Evolutionary conservation across 1,284 basidiomycete species (phyloP).

Genomic region (Fomitiporia mediterranea): DNA sequence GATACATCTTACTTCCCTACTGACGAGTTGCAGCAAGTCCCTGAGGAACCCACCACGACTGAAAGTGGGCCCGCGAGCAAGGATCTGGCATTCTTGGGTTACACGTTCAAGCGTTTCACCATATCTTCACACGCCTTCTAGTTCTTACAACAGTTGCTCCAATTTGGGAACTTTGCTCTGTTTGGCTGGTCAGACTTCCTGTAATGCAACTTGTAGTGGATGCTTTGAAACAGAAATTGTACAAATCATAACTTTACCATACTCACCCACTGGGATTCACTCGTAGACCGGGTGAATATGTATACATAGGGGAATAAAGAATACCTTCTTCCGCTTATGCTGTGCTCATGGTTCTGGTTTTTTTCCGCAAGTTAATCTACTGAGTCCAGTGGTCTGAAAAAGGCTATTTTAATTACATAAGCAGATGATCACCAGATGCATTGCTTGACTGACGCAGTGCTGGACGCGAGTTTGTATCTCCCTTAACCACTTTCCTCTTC

Average conservation of each 20-base stretch:
- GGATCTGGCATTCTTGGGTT: constrained; percentile 52
- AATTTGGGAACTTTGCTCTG: background rate
- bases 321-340: background rate
- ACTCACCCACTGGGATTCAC: background rate
- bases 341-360: background rate
- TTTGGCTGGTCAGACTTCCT: constrained; percentile 5
- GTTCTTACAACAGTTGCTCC: background rate
- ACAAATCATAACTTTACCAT: constrained; percentile 1
- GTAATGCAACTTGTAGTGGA: constrained; percentile 1
- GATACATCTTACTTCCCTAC: constrained; percentile 65
- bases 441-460: background rate
- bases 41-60: constrained; percentile 36
- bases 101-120: constrained; percentile 32
- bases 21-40: constrained; percentile 57
- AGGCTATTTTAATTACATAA: background rate
- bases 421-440: background rate
- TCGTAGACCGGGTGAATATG: constrained; percentile 1
- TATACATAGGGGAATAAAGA: background rate
- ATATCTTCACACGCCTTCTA: constrained; percentile 22
- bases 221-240: constrained; percentile 4
- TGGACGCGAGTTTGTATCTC: background rate
- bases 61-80: constrained; percentile 37
- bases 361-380: background rate
- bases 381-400: background rate
- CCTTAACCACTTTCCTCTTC: background rate